Evolutionary conservation across 257 asterid genomes (phyloP).

Genomic region (Anisodus acutangulus): DNA sequence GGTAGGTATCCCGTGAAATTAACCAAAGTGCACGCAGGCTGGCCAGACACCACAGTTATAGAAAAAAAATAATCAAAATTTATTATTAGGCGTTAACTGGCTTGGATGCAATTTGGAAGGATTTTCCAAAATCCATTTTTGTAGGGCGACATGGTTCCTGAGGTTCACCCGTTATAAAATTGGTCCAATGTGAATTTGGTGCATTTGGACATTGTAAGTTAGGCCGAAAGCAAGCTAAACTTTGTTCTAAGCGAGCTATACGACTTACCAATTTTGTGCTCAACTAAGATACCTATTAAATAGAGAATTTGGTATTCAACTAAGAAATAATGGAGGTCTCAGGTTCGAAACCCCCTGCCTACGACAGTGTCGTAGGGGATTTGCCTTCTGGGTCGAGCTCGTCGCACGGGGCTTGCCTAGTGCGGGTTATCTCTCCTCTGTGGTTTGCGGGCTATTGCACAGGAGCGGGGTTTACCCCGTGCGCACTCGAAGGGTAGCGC

Average conservation of each 20-base stretch:
- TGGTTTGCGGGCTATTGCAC: too few relatives aligned
- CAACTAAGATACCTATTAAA: neutral
- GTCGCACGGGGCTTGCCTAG: too few relatives aligned
- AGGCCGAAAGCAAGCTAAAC: neutral
- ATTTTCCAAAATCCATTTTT: neutral
- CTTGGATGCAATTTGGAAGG: neutral
- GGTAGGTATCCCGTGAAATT: too few relatives aligned
- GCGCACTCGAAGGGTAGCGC: too few relatives aligned
- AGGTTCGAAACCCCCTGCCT: too few relatives aligned
- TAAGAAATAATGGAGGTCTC: neutral
- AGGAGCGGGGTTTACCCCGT: too few relatives aligned
- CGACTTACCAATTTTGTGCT: neutral
- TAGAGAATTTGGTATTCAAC: neutral
- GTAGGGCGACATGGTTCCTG: neutral
- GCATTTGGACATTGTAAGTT: neutral
- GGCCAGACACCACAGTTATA: too few relatives aligned
- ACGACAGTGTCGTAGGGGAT: too few relatives aligned
- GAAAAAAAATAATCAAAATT: neutral
- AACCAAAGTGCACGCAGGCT: too few relatives aligned
- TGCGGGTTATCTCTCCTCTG: too few relatives aligned
- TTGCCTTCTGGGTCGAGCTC: too few relatives aligned
- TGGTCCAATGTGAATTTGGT: neutral
- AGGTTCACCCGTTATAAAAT: neutral
- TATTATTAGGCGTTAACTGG: neutral
- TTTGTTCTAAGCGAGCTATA: neutral